Evolutionary conservation across 169 alveolate genomes (phyloP), one percentile per base, ranked within the genome.

Genomic region (Theileria equi): DNA sequence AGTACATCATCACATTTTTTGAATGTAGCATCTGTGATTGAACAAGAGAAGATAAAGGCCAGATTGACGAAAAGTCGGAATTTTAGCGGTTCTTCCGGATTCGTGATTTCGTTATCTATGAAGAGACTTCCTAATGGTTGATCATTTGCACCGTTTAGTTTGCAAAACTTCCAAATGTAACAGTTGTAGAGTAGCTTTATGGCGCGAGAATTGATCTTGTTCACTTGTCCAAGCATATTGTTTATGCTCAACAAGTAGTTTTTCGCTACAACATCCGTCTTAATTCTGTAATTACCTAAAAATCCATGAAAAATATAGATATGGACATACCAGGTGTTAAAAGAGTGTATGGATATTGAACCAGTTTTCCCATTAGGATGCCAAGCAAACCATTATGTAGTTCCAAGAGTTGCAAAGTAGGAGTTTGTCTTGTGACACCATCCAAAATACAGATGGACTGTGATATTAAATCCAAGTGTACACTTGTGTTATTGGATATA

Each of bases 361-460:
- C 62, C 8, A 57, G 34, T 23, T 57, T 57, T 1, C 31, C 38
- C 1, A 57, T 52, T 1, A 57, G 67, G 34, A 40, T 19, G 67
- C 40, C 31, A 17, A 31, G 29, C n/a, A 57, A 55, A 17, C 62
- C 38, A 5, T 45, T 36, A 19, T 57, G 67, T 23, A 57, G 31
- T 4, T 57, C 38, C 3, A 57, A 19, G 3, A 57, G 32, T 19
- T 57, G 41, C 16, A 28, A 48, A 23, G 34, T 57, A 11, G n/a
- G 68, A 17, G 25, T 41, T 1, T 23, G 34, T 3, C 36, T 48
- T 48, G 53, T 44, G 16, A 73, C 53, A 11, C 52, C 34, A 47
- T 73, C 63, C 38, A 60, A 52, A 16, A 63, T 38, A 16, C 78
- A 45, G 3, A 73, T 32, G 28, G 66, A 53, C 45, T 73, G 53